A percentile compares a stretch with the other conserved stretches of the same genome.
Evolutionary conservation across 2,329 filamentous ascomycete species (phyloP).

Genomic region (Arachnopeziza araneosa): DNA sequence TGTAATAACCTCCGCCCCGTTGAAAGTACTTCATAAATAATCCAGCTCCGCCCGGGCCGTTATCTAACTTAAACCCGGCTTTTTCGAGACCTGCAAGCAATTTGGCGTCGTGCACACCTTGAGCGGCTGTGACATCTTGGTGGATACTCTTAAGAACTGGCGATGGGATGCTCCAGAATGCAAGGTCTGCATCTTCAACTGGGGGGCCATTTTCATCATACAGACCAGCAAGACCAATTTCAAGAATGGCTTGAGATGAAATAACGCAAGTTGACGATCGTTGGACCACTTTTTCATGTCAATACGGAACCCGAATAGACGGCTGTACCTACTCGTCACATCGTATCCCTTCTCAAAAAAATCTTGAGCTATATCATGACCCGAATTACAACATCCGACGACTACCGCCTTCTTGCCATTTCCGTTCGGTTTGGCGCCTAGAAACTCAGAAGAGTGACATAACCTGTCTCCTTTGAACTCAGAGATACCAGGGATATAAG

Average conservation of each 20-base stretch:
- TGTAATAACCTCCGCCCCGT: slow-evolving; percentile 54
- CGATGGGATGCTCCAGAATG: slow-evolving; percentile 50
- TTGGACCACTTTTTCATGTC: slow-evolving; percentile 46
- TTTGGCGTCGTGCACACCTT: slow-evolving; percentile 33
- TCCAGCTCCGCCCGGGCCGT: slow-evolving; percentile 49
- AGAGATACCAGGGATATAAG: slow-evolving; percentile 41
- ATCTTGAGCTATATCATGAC: slow-evolving; percentile 64
- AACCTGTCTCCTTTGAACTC: slow-evolving; percentile 52
- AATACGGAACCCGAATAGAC: background rate
- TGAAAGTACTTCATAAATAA: slow-evolving; percentile 55
- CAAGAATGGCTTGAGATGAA: slow-evolving; percentile 42
- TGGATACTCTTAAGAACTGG: slow-evolving; percentile 57
- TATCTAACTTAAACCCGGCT: slow-evolving; percentile 53
- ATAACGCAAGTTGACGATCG: slow-evolving; percentile 61
- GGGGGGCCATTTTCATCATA: slow-evolving; percentile 36
- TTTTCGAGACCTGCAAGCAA: slow-evolving; percentile 44
- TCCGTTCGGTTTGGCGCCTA: slow-evolving; percentile 42
- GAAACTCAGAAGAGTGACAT: slow-evolving; percentile 57
- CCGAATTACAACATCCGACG: slow-evolving; percentile 63
- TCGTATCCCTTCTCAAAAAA: slow-evolving; percentile 60
- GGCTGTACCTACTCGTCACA: slow-evolving; percentile 43
- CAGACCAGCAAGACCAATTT: slow-evolving; percentile 40
- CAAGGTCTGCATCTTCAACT: slow-evolving; percentile 60
- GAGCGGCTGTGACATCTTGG: slow-evolving; percentile 36
- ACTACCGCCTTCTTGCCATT: slow-evolving; percentile 56